phyloP scores from a whole-genome alignment of 441 rosid genomes.

The Pelargonium fulgidum region DNA sequence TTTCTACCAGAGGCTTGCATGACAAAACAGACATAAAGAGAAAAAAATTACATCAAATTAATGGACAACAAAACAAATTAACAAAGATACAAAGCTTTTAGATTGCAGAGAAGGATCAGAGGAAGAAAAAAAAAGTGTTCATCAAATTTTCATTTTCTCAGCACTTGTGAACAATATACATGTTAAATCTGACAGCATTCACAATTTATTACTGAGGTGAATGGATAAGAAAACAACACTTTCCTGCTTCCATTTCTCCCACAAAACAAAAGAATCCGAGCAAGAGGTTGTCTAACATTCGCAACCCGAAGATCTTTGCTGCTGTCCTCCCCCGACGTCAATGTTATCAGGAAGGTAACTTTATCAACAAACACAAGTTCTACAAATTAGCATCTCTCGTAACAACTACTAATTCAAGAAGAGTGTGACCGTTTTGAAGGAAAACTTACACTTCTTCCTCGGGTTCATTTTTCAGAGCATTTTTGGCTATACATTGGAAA shows the following conservation, averaged over 20 bases:
- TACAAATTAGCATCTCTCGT: slow-evolving; percentile 2
- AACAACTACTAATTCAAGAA: too few species aligned
- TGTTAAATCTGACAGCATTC: too few species aligned
- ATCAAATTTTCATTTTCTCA: background rate
- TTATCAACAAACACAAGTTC: background rate
- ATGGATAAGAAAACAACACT: background rate
- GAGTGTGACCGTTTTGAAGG: background rate
- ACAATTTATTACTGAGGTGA: background rate
- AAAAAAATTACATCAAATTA: background rate
- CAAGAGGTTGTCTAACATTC: slow-evolving; percentile 22
- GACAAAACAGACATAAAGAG: too few species aligned
- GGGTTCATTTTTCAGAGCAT: slow-evolving; percentile 73
- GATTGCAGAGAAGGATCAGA: slow-evolving; percentile 1
- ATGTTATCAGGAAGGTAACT: slow-evolving; percentile 38
- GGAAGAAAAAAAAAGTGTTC: background rate
- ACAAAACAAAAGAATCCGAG: background rate
- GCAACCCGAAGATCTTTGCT: slow-evolving; percentile 33
- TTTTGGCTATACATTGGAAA: slow-evolving; percentile 60
- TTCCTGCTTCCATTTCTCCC: background rate
- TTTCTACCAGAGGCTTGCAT: too few species aligned
- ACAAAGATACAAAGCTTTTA: background rate
- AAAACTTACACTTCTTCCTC: slow-evolving; percentile 65
- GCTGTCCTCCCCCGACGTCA: slow-evolving; percentile 30
- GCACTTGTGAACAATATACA: background rate
- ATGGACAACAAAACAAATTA: background rate